Base-by-base conservation (phyloP, 1,139 yeast species). In the Saccharomyces pastorianus region DNA sequence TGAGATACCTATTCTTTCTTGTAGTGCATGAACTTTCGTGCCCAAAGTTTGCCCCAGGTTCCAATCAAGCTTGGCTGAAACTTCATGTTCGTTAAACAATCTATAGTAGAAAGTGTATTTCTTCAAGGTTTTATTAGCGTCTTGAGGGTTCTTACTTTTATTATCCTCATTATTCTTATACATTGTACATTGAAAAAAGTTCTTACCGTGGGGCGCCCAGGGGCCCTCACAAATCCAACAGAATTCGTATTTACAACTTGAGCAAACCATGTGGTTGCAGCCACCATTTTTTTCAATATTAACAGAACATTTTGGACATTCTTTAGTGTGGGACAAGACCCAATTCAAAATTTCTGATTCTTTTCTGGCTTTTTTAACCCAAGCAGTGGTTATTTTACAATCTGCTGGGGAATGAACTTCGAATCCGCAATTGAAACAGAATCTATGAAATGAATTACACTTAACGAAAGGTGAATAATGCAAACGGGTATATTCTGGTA, bases 191-290 rank as follows among this genome's bases (percentile, higher is more conserved):
- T 83, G 80, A 70, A 83, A 90, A 70, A 73, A 83, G 51, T 77
- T 73, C 41, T 77, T 75, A 0, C 83, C 83, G 71, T 93, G 99
- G n/a, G 72, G 73, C 0, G 67, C 64, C 99, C 99, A 95, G 34
- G 75, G 78, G 6, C 84, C 85, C 61, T 82, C 70, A 69, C 99
- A 93, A 51, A 90, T 83, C 99, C 99, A 93, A 68, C 99, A 93
- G 68, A 90, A 93, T 65, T 91, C 88, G 66, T 81, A 73, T 11
- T 70, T 68, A 69, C 99, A 93, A 58, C 83, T 85, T 5, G 80
- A 75, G 69, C 99, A 93, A 0, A 83, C 79, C 96, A 93, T 91
- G 71, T 93, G 99, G 71, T 93, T 91, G 71, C 98, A 93, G 0
- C 98, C 98, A 31, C 97, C 98, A 66, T 85, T 86, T 66, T 91